phyloP scores from a whole-genome alignment of 2,329 filamentous ascomycete species.

The Diplodia seriata region DNA sequence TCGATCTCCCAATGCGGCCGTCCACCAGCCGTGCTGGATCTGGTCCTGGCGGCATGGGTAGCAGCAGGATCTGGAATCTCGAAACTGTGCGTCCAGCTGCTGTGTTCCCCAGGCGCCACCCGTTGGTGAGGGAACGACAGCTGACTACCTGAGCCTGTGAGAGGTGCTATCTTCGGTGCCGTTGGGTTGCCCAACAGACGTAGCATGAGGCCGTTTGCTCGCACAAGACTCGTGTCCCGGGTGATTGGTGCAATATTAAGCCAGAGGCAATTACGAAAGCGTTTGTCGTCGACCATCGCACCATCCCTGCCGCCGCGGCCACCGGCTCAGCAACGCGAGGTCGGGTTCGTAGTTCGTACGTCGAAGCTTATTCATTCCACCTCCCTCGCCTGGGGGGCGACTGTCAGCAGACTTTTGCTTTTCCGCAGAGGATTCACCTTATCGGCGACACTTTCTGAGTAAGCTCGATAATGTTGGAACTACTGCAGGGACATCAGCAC shows the following conservation, averaged over 20 bases:
- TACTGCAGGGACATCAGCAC: constrained; percentile 20
- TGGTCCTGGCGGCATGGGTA: constrained; percentile 23
- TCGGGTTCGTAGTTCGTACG: neutral
- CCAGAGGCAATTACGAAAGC: constrained; percentile 29
- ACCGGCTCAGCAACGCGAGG: constrained; percentile 15
- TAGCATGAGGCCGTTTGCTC: constrained; percentile 20
- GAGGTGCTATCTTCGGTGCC: constrained; percentile 21
- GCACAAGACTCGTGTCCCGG: constrained; percentile 16
- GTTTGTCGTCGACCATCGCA: constrained; percentile 21
- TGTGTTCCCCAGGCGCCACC: constrained; percentile 18
- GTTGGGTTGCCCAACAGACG: constrained; percentile 22
- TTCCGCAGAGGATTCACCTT: constrained; percentile 17
- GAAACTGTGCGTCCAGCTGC: constrained; percentile 20
- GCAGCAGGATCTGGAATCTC: constrained; percentile 30
- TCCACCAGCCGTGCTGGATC: constrained; percentile 13
- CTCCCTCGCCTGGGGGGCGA: neutral
- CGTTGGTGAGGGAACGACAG: constrained; percentile 29
- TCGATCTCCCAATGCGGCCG: constrained; percentile 19
- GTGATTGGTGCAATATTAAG: constrained; percentile 29
- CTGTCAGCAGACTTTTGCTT: constrained; percentile 18
- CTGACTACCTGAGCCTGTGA: constrained; percentile 19
- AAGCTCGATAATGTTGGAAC: constrained; percentile 5
- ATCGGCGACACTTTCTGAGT: constrained; percentile 22
- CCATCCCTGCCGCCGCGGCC: constrained; percentile 14
- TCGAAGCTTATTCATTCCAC: constrained; percentile 18